Base-by-base conservation (phyloP, 805 yeast genomes). In the Starmerella geochares region DNA sequence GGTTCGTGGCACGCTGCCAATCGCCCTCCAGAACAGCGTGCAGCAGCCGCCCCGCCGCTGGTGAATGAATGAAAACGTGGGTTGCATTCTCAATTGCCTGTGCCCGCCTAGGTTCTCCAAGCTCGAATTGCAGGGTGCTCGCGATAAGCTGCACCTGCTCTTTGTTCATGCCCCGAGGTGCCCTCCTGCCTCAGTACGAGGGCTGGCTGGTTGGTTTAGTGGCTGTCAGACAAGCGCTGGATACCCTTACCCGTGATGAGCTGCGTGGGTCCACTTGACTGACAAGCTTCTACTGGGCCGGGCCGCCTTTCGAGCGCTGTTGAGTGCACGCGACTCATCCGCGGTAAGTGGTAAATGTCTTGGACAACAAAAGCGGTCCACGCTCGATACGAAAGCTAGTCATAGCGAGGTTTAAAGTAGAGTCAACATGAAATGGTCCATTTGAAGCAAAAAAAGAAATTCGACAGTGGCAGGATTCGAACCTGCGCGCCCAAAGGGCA, bases 401-500 rank as follows among this genome's bases (percentile, higher is more conserved):
- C n/a, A n/a, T n/a, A n/a, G n/a, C n/a, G n/a, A n/a, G n/a, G n/a
- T n/a, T n/a, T n/a, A n/a, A n/a, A n/a, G n/a, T n/a, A n/a, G n/a
- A n/a, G n/a, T n/a, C n/a, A n/a, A n/a, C n/a, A n/a, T n/a, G n/a
- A n/a, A n/a, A n/a, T n/a, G n/a, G n/a, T n/a, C n/a, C n/a, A 7
- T 31, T 31, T 14, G 35, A 39, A 31, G 31, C 14, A 9, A 10
- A 48, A 48, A 46, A 52, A 28, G 2, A 21, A 19, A 42, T 23
- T 13, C 58, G 58, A 54, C 57, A 53, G 58, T 48, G 48, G 58
- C 58, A 54, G 58, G 58, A 54, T 54, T 54, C 58, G 58, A 54
- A 54, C 58, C 58, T 54, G 57, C 58, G 58, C 58, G 58, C 58
- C 58, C 58, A 53, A 43, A 54, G 58, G 57, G 58, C 58, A 54